These are phyloP conservation scores for Aphanomyces stellatus DNA, from an alignment of 352 stramenopile genomes.

Conservation along the genomic window DNA sequence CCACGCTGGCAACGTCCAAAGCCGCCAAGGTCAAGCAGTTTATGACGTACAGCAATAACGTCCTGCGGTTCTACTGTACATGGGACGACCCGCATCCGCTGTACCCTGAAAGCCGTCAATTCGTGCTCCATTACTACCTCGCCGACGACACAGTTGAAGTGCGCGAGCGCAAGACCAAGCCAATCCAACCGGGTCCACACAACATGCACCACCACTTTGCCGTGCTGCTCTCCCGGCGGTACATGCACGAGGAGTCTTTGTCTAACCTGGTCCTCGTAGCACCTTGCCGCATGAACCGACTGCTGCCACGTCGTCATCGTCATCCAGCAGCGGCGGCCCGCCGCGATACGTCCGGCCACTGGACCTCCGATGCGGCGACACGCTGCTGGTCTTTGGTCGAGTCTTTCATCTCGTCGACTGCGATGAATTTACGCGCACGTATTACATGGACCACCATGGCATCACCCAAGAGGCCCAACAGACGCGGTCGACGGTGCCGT, in stretches of 20 bases:
- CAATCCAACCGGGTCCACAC: no score
- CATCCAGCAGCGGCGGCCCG: no score
- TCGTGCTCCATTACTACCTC: constrained; percentile 90
- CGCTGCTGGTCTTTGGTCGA: constrained; percentile 75
- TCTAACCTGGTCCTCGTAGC: no score
- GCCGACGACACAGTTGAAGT: constrained; percentile 89
- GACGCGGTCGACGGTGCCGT: background rate
- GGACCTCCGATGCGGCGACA: constrained; percentile 79
- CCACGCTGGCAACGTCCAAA: constrained; percentile 27
- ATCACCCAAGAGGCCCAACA: constrained; percentile 55
- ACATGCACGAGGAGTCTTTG: no score
- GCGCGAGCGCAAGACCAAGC: constrained; percentile 59
- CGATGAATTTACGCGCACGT: constrained; percentile 85
- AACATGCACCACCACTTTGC: constrained; percentile 53
- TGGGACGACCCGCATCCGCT: constrained; percentile 88
- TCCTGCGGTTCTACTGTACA: constrained; percentile 87
- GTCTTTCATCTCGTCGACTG: constrained; percentile 87
- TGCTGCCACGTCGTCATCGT: constrained; percentile 22
- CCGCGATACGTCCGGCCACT: constrained; percentile 36
- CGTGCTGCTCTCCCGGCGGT: constrained; percentile 74
- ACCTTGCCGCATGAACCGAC: no score
- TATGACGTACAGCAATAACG: constrained; percentile 68
- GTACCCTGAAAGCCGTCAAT: constrained; percentile 82
- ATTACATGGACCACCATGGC: constrained; percentile 76
- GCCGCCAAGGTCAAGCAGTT: constrained; percentile 57